A percentile compares a stretch with the other conserved stretches of the same genome.
Conservation (phyloP, 78 protist species). For the Pigoraptor vietnamica region DNA sequence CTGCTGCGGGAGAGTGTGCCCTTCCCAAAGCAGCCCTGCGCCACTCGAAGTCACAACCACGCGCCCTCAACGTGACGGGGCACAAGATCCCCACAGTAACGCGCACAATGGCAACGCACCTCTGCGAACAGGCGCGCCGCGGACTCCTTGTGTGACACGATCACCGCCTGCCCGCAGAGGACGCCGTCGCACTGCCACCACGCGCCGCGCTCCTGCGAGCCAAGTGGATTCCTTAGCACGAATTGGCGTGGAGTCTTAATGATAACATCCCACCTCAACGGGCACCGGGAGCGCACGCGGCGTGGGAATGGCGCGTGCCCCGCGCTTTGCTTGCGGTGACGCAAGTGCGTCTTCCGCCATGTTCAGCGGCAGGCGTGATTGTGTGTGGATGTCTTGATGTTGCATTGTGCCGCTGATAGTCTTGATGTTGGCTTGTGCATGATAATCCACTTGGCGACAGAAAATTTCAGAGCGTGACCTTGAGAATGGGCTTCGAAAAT, state of each 20-base stretch:
- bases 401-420: too few relatives aligned
- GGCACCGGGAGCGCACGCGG: background rate
- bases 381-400: background rate
- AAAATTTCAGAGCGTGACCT: too few relatives aligned
- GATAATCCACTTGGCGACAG: too few relatives aligned
- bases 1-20: background rate
- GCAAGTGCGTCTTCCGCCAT: background rate
- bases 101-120: background rate
- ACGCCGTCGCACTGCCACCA: background rate
- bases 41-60: background rate
- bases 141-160: background rate
- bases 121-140: background rate
- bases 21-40: background rate
- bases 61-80: too few relatives aligned
- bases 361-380: background rate
- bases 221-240: background rate
- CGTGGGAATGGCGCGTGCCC: background rate
- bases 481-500: too few relatives aligned
- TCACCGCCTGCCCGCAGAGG: background rate
- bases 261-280: background rate
- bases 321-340: background rate
- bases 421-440: too few relatives aligned
- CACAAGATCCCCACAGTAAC: too few relatives aligned
- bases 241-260: background rate
- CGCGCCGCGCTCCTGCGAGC: too few relatives aligned